A percentile compares a stretch with the other conserved stretches of the same genome.
These are phyloP conservation scores for Exophiala xenobiotica DNA, from an alignment of 2,329 filamentous ascomycete species.

Conservation along the genomic window DNA sequence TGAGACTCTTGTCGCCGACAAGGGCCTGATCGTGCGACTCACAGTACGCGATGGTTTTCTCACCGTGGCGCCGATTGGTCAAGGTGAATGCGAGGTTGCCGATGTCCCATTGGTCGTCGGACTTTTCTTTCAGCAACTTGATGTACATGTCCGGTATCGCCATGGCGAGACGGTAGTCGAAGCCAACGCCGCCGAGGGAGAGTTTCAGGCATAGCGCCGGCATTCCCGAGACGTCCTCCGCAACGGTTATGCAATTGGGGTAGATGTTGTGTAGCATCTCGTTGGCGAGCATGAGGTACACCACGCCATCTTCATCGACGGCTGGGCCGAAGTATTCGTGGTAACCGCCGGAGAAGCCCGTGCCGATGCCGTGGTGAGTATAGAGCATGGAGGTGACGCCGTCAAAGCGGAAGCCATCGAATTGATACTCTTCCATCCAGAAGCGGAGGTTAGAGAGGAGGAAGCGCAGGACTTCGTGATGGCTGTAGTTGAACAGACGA, in stretches of 20 bases:
- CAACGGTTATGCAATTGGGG: conserved; percentile 83
- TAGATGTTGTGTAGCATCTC: conserved; percentile 92
- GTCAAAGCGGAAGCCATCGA: conserved; percentile 97
- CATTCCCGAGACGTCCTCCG: conserved; percentile 98
- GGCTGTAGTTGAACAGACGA: conserved; percentile 93
- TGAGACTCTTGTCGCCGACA: conserved; percentile 92
- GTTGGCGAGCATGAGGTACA: conserved; percentile 94
- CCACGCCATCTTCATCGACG: conserved; percentile 90
- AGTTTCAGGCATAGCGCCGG: conserved; percentile 88
- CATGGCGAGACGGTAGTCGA: conserved; percentile 97
- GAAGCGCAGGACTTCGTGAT: conserved; percentile 93
- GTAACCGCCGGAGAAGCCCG: conserved; percentile 96
- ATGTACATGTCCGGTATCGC: conserved; percentile 99
- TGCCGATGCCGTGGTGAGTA: conserved; percentile 91
- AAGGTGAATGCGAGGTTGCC: conserved; percentile 79
- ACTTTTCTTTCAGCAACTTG: conserved; percentile 92
- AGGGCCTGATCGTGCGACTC: conserved; percentile 97
- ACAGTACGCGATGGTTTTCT: conserved; percentile 97
- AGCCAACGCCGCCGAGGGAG: conserved; percentile 85
- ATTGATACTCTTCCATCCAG: conserved; percentile 98
- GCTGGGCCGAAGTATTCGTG: conserved; percentile 92
- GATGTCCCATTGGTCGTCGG: conserved; percentile 91
- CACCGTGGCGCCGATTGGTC: conserved; percentile 88
- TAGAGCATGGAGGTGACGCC: conserved; percentile 99
- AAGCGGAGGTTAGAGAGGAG: conserved; percentile 91